Evolutionary conservation across 257 asterid species (phyloP).

Genomic region (Solanum acaule): DNA sequence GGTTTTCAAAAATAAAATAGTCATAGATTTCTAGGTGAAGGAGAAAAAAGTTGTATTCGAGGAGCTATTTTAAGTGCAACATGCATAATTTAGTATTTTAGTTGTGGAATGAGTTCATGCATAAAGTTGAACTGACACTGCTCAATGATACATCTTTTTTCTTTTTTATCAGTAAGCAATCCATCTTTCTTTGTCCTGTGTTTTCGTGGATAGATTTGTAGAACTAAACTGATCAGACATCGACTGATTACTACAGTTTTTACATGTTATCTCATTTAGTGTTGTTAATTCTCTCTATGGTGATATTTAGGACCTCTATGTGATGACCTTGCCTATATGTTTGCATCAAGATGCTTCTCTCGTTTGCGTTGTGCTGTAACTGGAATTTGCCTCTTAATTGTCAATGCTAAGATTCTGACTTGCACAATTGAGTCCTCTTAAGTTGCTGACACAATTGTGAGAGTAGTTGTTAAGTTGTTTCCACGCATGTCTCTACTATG

Average conservation of each 20-base stretch:
- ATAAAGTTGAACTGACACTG: background rate
- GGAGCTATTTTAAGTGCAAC: background rate
- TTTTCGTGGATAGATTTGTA: background rate
- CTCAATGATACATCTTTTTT: background rate
- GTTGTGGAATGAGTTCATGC: background rate
- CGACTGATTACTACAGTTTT: background rate
- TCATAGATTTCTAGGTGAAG: background rate
- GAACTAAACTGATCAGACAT: background rate
- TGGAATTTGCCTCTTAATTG: background rate
- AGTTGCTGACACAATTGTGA: background rate
- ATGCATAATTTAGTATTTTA: background rate
- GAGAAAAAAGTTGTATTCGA: background rate
- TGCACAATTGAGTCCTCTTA: background rate
- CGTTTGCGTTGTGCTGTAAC: background rate
- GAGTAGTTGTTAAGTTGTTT: background rate
- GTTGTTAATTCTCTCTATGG: background rate
- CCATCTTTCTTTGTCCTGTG: background rate
- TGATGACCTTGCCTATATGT: background rate
- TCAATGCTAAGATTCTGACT: background rate
- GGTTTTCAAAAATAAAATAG: background rate
- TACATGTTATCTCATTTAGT: background rate
- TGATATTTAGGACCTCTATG: background rate
- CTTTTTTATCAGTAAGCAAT: background rate
- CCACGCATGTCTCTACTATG: background rate
- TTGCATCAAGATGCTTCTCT: background rate